phyloP scores from a whole-genome alignment of 2,329 filamentous ascomycete genomes.

The Penicillium hordei region DNA sequence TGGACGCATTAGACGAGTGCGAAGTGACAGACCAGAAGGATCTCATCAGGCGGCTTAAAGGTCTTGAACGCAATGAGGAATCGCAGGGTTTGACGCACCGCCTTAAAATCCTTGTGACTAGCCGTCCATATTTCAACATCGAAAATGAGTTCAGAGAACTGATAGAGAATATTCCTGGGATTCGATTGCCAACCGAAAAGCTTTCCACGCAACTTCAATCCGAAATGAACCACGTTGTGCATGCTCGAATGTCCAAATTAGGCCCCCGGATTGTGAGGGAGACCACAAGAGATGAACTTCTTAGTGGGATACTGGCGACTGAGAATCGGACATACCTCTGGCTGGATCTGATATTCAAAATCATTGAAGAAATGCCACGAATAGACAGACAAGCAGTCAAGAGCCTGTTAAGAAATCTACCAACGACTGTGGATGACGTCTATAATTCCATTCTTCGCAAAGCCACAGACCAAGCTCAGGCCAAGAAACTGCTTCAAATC shows the following conservation, averaged over 20 bases:
- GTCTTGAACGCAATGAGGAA: not conserved
- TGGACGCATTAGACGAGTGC: not conserved
- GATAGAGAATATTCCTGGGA: not conserved
- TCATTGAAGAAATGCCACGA: not conserved
- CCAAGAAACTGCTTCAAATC: not conserved
- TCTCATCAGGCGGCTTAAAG: not conserved
- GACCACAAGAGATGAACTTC: not conserved
- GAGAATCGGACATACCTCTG: not conserved
- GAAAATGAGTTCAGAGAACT: not conserved
- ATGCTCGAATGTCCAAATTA: not conserved
- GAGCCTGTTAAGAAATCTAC: not conserved
- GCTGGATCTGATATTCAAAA: not conserved
- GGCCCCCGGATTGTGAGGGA: not conserved
- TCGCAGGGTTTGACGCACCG: not conserved
- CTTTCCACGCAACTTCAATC: not conserved
- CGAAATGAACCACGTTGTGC: not conserved
- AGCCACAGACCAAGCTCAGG: not conserved
- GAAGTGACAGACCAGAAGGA: not conserved
- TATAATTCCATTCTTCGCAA: not conserved
- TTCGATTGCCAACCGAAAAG: not conserved
- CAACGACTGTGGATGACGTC: not conserved
- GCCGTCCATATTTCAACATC: not conserved
- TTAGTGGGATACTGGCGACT: not conserved
- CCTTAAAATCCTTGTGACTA: not conserved
- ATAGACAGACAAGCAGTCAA: not conserved